Evolutionary conservation across 1,284 basidiomycete species (phyloP), one percentile per base, ranked within the genome.

Genomic region (Neonothopanus nambi): DNA sequence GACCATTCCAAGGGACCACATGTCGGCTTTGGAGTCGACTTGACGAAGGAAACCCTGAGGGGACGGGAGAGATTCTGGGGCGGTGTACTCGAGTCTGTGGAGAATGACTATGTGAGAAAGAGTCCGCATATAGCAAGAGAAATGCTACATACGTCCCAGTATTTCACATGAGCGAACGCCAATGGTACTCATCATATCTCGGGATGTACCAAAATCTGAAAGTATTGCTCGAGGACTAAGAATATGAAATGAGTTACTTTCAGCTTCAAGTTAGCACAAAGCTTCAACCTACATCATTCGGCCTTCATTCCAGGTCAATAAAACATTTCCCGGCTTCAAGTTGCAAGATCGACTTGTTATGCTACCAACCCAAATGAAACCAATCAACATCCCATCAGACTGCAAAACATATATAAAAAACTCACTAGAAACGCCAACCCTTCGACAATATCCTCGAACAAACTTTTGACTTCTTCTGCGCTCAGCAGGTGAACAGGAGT

Each of bases 181-280:
- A 82, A 72, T 12, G 83, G 81, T 79, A 39, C 83, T 81, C 5
- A 95, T 75, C 86, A n/a, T n/a, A n/a, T n/a, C n/a, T n/a, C n/a
- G n/a, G 91, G 93, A 95, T 0, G 94, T 96, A 3, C 95, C 95
- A 69, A 98, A 98, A 64, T 98, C 95, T 1, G 93, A 93, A 11
- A 98, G 76, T 87, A 96, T 89, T 0, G 92, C 93, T 58, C 88
- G 78, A 17, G 89, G 89, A 56, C 89, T 91, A 11, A 52, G 13
- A 45, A 6, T 24, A 20, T 17, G 5, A 15, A 15, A 17, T 39
- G 15, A 18, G 9, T n/a, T 15, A 9, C 37, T 18, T 45, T 28
- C 50, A 9, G 20, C 2, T 23, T 24, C 13, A 5, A 28, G 5
- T 28, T 28, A 5, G 26, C 26, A 28, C 26, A 28, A 28, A 11